Percentiles rank a stretch among this genome's conserved stretches.
phyloP scores from a whole-genome alignment of 805 yeast genomes.

The Hanseniaspora pseudoguilliermondii region DNA sequence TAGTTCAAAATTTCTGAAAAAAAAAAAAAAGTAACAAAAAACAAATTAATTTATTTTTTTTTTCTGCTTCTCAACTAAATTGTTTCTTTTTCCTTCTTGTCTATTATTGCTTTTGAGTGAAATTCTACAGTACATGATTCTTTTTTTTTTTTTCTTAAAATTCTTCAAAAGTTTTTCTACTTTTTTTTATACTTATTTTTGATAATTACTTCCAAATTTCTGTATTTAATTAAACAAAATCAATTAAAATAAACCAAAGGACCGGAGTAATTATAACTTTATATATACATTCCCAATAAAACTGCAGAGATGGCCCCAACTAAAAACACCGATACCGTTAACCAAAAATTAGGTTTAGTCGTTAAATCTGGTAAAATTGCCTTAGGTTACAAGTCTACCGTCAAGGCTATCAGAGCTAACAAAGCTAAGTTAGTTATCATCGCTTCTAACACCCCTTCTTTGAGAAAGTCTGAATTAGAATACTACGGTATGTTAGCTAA shows the following conservation, averaged over 20 bases:
- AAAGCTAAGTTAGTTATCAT: conserved; percentile 96
- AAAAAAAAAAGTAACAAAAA: no score
- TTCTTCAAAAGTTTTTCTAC: neutral
- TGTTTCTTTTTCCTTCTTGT: neutral
- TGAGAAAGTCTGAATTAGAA: conserved; percentile 99
- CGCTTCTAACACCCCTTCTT: conserved; percentile 99
- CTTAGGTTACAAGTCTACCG: conserved; percentile 98
- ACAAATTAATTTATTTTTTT: no score
- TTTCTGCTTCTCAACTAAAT: no score
- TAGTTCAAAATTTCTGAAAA: no score
- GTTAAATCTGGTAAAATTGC: conserved; percentile 99
- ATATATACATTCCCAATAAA: conserved; percentile 21
- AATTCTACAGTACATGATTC: neutral
- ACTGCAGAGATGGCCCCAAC: conserved; percentile 61
- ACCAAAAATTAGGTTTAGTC: conserved; percentile 95
- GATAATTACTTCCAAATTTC: neutral
- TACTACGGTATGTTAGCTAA: conserved; percentile 99
- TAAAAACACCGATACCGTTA: conserved; percentile 82
- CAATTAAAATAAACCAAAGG: no score
- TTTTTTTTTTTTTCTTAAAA: neutral
- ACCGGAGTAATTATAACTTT: conserved; percentile 30
- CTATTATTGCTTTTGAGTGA: neutral
- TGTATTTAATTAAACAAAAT: no score
- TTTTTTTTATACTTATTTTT: neutral
- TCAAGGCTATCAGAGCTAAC: conserved; percentile 96